Evolutionary conservation across 2,329 filamentous ascomycete genomes (phyloP).

Genomic region (Fusarium sp.): DNA sequence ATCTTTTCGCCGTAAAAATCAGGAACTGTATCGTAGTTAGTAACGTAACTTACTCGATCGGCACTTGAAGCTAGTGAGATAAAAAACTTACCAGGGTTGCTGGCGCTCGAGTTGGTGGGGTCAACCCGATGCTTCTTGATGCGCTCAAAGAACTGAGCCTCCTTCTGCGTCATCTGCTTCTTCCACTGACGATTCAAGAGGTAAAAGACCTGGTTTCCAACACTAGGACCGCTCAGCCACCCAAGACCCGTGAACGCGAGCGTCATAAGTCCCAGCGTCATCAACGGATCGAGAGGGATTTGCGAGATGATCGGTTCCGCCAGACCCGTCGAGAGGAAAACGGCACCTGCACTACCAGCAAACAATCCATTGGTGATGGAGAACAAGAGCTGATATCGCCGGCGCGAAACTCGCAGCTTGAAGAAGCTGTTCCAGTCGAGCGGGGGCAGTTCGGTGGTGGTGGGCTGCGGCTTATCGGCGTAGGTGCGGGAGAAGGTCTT

Average conservation of each 20-base stretch:
- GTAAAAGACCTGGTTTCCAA: slow-evolving; percentile 84
- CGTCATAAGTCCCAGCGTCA: slow-evolving; percentile 83
- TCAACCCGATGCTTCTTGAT: slow-evolving; percentile 94
- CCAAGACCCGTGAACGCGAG: slow-evolving; percentile 80
- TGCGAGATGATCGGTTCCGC: slow-evolving; percentile 75
- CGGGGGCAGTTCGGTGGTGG: slow-evolving; percentile 32
- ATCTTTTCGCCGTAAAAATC: slow-evolving; percentile 99
- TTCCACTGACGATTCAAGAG: slow-evolving; percentile 75
- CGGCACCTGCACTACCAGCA: slow-evolving; percentile 68
- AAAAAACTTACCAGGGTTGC: slow-evolving; percentile 72
- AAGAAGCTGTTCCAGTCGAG: slow-evolving; percentile 95
- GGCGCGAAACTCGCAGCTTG: slow-evolving; percentile 83
- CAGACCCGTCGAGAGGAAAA: slow-evolving; percentile 73
- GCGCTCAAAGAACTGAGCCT: slow-evolving; percentile 89
- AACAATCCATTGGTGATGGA: slow-evolving; percentile 71
- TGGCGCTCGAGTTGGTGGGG: slow-evolving; percentile 84
- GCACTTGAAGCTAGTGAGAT: background rate
- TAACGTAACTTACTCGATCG: background rate
- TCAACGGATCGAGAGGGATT: slow-evolving; percentile 85
- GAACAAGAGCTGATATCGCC: slow-evolving; percentile 82
- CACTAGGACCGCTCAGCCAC: slow-evolving; percentile 85
- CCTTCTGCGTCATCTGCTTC: slow-evolving; percentile 82
- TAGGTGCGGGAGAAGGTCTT: slow-evolving; percentile 31
- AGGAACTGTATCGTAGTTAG: slow-evolving; percentile 66
- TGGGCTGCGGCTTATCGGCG: slow-evolving; percentile 23